Evolutionary conservation across 306 rosid species (phyloP).

Genomic region (Argentina anserina): DNA sequence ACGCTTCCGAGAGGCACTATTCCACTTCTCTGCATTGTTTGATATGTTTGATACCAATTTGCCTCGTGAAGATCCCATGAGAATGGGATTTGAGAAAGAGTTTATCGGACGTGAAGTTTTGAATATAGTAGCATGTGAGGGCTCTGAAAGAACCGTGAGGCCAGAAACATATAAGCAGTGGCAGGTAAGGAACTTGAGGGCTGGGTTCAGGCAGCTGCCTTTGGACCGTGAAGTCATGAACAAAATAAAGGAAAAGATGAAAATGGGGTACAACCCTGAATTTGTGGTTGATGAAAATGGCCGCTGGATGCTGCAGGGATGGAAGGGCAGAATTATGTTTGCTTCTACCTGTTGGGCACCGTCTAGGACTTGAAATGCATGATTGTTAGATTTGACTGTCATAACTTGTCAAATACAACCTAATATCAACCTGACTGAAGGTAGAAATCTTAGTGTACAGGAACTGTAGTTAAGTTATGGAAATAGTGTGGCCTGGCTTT

Average conservation of each 20-base stretch:
- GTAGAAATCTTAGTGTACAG: background rate
- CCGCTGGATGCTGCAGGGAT: constrained; percentile 65
- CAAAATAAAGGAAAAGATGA: constrained; percentile 35
- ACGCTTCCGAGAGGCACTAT: constrained; percentile 66
- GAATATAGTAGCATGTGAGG: constrained; percentile 64
- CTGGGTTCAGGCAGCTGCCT: constrained; percentile 50
- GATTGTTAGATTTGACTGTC: background rate
- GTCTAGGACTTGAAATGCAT: constrained; percentile 22
- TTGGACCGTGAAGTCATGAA: constrained; percentile 40
- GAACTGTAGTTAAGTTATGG: background rate
- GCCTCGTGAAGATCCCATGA: constrained; percentile 38
- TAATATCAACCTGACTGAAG: background rate
- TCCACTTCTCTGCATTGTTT: constrained; percentile 54
- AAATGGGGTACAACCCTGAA: constrained; percentile 38
- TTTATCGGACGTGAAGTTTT: constrained; percentile 45
- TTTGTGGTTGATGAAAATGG: constrained; percentile 59
- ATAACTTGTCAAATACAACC: background rate
- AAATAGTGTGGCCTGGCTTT: background rate
- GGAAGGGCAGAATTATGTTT: constrained; percentile 59
- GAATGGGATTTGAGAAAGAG: constrained; percentile 56
- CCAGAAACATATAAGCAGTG: constrained; percentile 71
- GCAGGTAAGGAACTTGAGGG: constrained; percentile 49
- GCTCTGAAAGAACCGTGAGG: constrained; percentile 53
- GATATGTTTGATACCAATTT: constrained; percentile 49
- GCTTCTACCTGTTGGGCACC: constrained; percentile 64